A percentile compares a stretch with the other conserved stretches of the same genome.
These are phyloP conservation scores for Heterobasidion annosum DNA, from an alignment of 1,284 basidiomycete species.

Conservation along the genomic window DNA sequence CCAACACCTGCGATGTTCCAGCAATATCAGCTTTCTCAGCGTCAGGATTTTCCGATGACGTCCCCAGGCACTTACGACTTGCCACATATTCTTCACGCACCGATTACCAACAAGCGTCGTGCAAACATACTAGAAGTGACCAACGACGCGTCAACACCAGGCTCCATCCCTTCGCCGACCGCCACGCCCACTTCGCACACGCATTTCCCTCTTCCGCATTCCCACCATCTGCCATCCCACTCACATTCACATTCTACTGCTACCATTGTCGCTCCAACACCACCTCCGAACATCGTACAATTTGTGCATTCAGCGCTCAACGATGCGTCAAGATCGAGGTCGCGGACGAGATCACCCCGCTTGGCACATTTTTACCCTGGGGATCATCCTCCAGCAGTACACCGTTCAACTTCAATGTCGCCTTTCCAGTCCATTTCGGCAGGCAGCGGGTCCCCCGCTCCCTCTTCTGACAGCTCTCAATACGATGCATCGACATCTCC, in stretches of 20 bases:
- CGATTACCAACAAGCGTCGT: constrained; percentile 4
- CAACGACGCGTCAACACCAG: constrained; percentile 1
- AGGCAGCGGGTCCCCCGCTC: constrained; percentile 23
- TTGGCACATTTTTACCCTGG: background rate
- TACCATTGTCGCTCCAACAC: constrained; percentile 23
- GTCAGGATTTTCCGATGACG: background rate
- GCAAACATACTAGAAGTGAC: background rate
- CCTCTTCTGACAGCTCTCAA: constrained; percentile 25
- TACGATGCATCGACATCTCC: constrained; percentile 22
- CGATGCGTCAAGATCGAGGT: constrained; percentile 6
- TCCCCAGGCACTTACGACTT: background rate
- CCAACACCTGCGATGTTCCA: background rate
- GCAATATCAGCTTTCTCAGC: background rate
- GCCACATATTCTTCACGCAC: constrained; percentile 5
- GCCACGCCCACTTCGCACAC: constrained; percentile 11
- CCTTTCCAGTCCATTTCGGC: constrained; percentile 22
- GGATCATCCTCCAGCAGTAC: constrained; percentile 5
- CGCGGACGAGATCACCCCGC: constrained; percentile 7
- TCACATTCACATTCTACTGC: constrained; percentile 25
- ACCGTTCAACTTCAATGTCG: constrained; percentile 4
- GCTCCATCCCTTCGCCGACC: constrained; percentile 8
- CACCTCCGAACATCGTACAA: constrained; percentile 15
- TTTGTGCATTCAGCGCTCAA: background rate
- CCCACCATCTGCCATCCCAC: constrained; percentile 10
- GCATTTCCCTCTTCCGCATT: constrained; percentile 4